Base-by-base conservation (phyloP, 78 protist genomes). In the Pigoraptor vietnamica region DNA sequence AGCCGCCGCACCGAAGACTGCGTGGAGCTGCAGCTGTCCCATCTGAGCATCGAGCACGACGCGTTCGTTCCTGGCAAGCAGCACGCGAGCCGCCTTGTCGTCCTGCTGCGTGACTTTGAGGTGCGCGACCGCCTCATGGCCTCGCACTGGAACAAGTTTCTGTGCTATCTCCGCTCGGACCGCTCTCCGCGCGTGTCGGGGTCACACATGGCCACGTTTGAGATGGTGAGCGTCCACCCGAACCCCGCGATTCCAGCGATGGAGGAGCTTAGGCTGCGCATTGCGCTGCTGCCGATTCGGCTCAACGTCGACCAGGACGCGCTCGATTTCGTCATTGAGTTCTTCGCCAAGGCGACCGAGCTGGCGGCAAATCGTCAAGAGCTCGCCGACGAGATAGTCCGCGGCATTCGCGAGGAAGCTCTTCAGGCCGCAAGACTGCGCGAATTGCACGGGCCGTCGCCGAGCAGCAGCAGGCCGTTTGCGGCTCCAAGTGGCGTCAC, bases 261-360 rank as follows among this genome's bases (percentile, higher is more conserved):
- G 23, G 84, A 79, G 84, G 84, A 79, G 84, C 84, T 79, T 14
- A 2, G 84, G 84, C n/a, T 89, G 19, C n/a, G 21, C 38, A 81
- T 90, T 1, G 23, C 32, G 86, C 36, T 40, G 56, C 81, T 89
- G 34, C 91, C 91, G 34, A 24, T 89, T 23, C 91, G 91, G 33
- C 6, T 55, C 81, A 39, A 55, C 40, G 56, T 55, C 23, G 91
- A 89, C 36, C 91, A 89, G 39, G 91, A 89, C 23, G 91, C 91
- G 14, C 1, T 89, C 38, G 39, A 14, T 2, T 79, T 79, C n/a
- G 32, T 79, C 10, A 19, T 79, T 19, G 14, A 79, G 32, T 79
- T 25, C 84, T 79, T 79, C 14, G 32, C 84, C 84, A 2, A 14
- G 1, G 1, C 84, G 34, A 19, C 84, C 29, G 67, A 48, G 29